Conservation (phyloP, 371 early-diverging fungal species). For the Syncephalastrum sp. region DNA sequence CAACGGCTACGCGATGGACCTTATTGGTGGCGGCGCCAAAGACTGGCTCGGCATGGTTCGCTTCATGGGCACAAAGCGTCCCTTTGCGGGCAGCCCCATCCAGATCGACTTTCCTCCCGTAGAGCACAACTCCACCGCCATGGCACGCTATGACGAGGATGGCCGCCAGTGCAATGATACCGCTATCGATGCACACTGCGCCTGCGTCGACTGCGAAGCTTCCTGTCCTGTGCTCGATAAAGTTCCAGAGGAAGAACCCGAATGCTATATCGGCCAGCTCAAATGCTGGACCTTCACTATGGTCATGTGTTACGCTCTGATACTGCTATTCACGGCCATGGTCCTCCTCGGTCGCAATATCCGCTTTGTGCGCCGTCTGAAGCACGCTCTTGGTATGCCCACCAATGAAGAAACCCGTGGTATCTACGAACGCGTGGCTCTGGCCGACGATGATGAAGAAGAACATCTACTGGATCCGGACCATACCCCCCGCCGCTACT, state of each 20-base stretch:
- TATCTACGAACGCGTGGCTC: slow-evolving; percentile 53
- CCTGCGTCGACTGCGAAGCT: slow-evolving; percentile 72
- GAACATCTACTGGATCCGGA: slow-evolving; percentile 56
- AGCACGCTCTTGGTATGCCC: slow-evolving; percentile 10
- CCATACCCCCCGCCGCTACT: slow-evolving; percentile 56
- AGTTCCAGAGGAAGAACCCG: slow-evolving; percentile 45
- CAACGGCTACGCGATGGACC: slow-evolving; percentile 73
- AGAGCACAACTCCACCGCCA: slow-evolving; percentile 21
- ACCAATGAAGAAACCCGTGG: slow-evolving; percentile 19
- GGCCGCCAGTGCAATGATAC: slow-evolving; percentile 61
- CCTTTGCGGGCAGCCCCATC: slow-evolving; percentile 67
- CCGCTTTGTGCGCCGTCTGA: slow-evolving; percentile 13
- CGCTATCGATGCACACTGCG: slow-evolving; percentile 58
- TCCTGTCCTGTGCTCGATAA: slow-evolving; percentile 61
- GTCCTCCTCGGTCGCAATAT: slow-evolving; percentile 26
- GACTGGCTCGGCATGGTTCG: slow-evolving; percentile 65
- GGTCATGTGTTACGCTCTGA: slow-evolving; percentile 46
- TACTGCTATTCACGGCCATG: slow-evolving; percentile 30
- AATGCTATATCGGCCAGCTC: slow-evolving; percentile 50
- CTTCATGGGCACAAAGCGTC: slow-evolving; percentile 65
- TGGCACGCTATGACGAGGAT: slow-evolving; percentile 38
- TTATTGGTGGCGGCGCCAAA: slow-evolving; percentile 75
- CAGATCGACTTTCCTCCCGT: slow-evolving; percentile 64
- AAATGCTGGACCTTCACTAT: slow-evolving; percentile 64
- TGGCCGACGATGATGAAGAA: slow-evolving; percentile 43